These are phyloP conservation scores for Jamesozyma gamospora DNA, from an alignment of 805 yeast genomes.

Conservation along the genomic window DNA sequence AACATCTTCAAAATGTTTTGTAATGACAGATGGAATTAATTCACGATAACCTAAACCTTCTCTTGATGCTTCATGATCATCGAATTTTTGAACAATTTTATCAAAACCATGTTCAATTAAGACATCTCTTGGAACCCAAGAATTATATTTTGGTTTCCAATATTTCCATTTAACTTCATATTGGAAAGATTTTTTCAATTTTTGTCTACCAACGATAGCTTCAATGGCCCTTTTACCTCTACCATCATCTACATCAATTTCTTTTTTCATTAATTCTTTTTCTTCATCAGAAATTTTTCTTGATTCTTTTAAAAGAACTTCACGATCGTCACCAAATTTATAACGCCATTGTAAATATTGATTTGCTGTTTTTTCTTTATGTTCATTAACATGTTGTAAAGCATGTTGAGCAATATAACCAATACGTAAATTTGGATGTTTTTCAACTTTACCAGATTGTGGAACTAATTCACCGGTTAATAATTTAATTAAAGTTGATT, in stretches of 20 bases:
- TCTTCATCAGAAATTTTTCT: conserved; percentile 73
- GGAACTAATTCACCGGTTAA: conserved; percentile 90
- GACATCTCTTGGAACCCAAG: conserved; percentile 83
- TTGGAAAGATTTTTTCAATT: conserved; percentile 91
- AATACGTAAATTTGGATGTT: conserved; percentile 95
- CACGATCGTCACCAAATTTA: conserved; percentile 96
- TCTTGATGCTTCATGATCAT: conserved; percentile 98
- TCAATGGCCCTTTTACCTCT: conserved; percentile 81
- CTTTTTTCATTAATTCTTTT: conserved; percentile 62
- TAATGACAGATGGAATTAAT: conserved; percentile 78
- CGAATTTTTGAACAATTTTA: conserved; percentile 89
- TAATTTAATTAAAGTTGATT: conserved; percentile 87
- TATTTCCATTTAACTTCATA: conserved; percentile 91
- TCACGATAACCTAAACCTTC: conserved; percentile 99
- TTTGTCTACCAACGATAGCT: conserved; percentile 95
- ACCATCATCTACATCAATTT: conserved; percentile 76
- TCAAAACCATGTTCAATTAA: conserved; percentile 77
- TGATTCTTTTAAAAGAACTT: conserved; percentile 85
- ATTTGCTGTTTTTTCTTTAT: conserved; percentile 94
- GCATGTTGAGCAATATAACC: conserved; percentile 99
- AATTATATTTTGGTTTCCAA: conserved; percentile 87
- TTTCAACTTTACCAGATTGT: conserved; percentile 80
- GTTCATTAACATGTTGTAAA: conserved; percentile 91
- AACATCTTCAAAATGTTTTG: conserved; percentile 94
- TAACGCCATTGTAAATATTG: conserved; percentile 98